Evolutionary conservation across 129 eudicot genomes (phyloP).

Genomic region (Solidago caesia): DNA sequence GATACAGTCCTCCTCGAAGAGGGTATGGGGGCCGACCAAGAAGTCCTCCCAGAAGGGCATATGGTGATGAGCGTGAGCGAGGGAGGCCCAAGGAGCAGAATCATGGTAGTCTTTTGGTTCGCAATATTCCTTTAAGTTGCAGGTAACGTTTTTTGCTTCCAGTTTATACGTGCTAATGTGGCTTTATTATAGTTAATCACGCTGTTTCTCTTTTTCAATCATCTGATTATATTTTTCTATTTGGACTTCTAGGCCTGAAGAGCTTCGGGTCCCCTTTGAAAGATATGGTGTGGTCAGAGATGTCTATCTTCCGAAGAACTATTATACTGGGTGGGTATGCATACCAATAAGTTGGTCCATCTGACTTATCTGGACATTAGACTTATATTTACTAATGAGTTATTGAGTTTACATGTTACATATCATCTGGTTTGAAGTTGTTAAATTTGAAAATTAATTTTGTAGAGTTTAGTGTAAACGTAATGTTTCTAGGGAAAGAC

Average conservation of each 20-base stretch:
- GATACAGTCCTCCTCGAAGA: slow-evolving; percentile 74
- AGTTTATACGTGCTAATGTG: not conserved
- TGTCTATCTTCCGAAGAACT: slow-evolving; percentile 70
- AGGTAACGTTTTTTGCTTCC: slow-evolving; percentile 29
- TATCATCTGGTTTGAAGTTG: not conserved
- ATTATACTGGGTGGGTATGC: slow-evolving; percentile 62
- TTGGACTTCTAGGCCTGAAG: slow-evolving; percentile 53
- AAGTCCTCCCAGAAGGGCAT: slow-evolving; percentile 65
- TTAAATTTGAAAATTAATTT: not conserved
- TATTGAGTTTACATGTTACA: not conserved
- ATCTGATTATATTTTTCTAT: not conserved
- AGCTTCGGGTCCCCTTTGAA: slow-evolving; percentile 78
- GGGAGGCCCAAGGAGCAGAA: slow-evolving; percentile 63
- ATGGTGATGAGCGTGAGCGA: slow-evolving; percentile 42
- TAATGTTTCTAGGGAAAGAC: slow-evolving; percentile 8
- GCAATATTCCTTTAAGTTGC: slow-evolving; percentile 65
- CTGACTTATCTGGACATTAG: not conserved
- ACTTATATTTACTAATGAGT: not conserved
- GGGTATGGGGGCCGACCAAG: slow-evolving; percentile 59
- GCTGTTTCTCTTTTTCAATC: not conserved
- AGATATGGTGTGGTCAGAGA: slow-evolving; percentile 70
- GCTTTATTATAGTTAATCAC: no score
- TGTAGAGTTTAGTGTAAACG: not conserved
- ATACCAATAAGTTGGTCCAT: not conserved
- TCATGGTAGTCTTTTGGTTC: slow-evolving; percentile 68